A percentile compares a stretch with the other conserved stretches of the same genome.
Conservation (phyloP, 352 stramenopile genomes). For the Globisporangium spinosum region DNA sequence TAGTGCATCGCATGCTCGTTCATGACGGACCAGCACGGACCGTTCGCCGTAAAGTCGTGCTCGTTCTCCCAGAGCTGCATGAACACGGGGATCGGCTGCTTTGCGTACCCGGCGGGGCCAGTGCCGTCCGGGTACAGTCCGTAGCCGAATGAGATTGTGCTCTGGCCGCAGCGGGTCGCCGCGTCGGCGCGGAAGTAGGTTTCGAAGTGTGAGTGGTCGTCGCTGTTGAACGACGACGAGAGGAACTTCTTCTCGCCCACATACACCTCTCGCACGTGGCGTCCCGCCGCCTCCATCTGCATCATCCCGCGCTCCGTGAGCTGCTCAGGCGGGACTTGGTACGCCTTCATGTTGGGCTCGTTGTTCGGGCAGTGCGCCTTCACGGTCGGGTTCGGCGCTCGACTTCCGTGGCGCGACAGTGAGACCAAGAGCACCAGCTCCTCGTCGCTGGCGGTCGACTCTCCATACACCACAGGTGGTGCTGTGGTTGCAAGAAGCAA, state of each 20-base stretch:
- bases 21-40: conserved; percentile 57
- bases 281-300: conserved; percentile 57
- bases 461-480: not conserved
- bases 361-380: conserved; percentile 70
- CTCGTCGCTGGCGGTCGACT: conserved; percentile 22
- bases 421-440: conserved; percentile 68
- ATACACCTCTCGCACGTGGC: conserved; percentile 71
- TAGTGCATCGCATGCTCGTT: conserved; percentile 54
- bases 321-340: conserved; percentile 65
- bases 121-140: conserved; percentile 70
- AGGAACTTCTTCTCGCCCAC: conserved; percentile 60
- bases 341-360: conserved; percentile 45
- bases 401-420: conserved; percentile 67
- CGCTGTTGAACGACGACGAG: conserved; percentile 61
- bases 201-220: conserved; percentile 58
- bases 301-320: conserved; percentile 71
- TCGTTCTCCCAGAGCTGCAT: conserved; percentile 82
- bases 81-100: conserved; percentile 69
- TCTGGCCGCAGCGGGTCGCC: conserved; percentile 66
- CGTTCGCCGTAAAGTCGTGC: conserved; percentile 73
- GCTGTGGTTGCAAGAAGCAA: not conserved
- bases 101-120: conserved; percentile 45
- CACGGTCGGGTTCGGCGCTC: conserved; percentile 61
- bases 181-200: conserved; percentile 71
- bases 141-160: conserved; percentile 61